Conservation (phyloP, 2,329 filamentous ascomycete genomes). For the Claviceps monticola region DNA sequence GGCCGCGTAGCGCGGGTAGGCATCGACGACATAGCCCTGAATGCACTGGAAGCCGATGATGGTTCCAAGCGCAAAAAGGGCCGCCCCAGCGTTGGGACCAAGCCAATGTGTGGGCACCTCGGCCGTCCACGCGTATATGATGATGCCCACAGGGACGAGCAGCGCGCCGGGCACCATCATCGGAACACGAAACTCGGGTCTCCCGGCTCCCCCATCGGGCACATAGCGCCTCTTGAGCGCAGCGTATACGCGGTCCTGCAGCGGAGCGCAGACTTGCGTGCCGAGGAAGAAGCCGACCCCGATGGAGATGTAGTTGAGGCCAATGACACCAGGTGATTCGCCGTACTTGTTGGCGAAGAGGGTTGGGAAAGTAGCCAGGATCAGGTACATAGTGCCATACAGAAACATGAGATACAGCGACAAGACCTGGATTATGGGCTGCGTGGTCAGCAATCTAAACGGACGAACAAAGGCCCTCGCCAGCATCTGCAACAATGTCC, state of each 20-base stretch:
- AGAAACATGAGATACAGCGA: constrained; percentile 52
- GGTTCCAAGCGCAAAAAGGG: constrained; percentile 22
- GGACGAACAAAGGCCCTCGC: constrained; percentile 44
- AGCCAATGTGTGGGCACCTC: constrained; percentile 30
- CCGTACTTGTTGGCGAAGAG: constrained; percentile 35
- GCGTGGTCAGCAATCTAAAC: constrained; percentile 43
- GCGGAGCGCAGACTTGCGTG: constrained; percentile 23
- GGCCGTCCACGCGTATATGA: constrained; percentile 14
- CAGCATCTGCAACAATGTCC: background rate
- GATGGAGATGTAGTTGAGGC: constrained; percentile 18
- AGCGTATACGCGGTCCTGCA: constrained; percentile 27
- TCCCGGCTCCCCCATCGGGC: constrained; percentile 12
- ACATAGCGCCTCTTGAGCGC: constrained; percentile 16
- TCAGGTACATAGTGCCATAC: constrained; percentile 47
- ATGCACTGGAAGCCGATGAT: constrained; percentile 29
- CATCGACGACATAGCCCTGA: constrained; percentile 33
- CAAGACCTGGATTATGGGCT: constrained; percentile 49
- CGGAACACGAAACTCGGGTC: constrained; percentile 29
- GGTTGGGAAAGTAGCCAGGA: constrained; percentile 32
- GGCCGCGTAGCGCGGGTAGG: constrained; percentile 31
- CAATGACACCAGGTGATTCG: constrained; percentile 24
- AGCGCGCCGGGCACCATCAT: constrained; percentile 27
- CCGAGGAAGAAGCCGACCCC: constrained; percentile 16
- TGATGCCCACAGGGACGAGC: constrained; percentile 27
- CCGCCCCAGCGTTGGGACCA: constrained; percentile 29